Conservation (phyloP, 495 filamentous ascomycete genomes). For the Penicillium psychrofluorescens region DNA sequence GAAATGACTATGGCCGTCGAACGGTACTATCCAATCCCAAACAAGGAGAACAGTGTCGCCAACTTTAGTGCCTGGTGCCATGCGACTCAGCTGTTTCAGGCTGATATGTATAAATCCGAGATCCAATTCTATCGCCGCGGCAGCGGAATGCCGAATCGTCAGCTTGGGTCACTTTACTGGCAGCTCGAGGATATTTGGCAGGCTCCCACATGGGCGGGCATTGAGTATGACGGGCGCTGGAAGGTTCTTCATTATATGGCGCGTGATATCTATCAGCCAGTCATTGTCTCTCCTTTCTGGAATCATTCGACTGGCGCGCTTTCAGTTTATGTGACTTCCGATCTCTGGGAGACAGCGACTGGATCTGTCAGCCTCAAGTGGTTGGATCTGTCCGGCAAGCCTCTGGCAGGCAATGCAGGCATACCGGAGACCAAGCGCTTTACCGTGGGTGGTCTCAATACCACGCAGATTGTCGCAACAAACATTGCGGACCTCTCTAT, state of each 20-base stretch:
- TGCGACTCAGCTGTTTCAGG: slow-evolving; percentile 62
- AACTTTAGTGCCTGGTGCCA: slow-evolving; percentile 68
- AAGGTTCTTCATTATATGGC: slow-evolving; percentile 57
- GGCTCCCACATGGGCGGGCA: slow-evolving; percentile 59
- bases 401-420: slow-evolving; percentile 21
- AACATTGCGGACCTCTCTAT: slow-evolving; percentile 30
- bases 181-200: slow-evolving; percentile 67
- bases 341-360: slow-evolving; percentile 29
- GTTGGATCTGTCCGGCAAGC: slow-evolving; percentile 32
- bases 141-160: slow-evolving; percentile 50
- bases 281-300: slow-evolving; percentile 58
- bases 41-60: slow-evolving; percentile 46
- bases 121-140: slow-evolving; percentile 62
- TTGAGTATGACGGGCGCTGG: slow-evolving; percentile 59
- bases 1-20: slow-evolving; percentile 59
- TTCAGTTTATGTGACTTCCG: slow-evolving; percentile 50
- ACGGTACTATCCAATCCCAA: slow-evolving; percentile 55
- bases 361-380: slow-evolving; percentile 32
- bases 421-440: slow-evolving; percentile 32
- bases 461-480: slow-evolving; percentile 43
- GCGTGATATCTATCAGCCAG: slow-evolving; percentile 52
- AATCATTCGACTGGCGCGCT: slow-evolving; percentile 47
- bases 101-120: slow-evolving; percentile 56
- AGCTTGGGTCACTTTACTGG: slow-evolving; percentile 62
- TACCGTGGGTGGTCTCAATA: slow-evolving; percentile 53